Conservation (phyloP, 129 eudicot species). For the Chrysanthemum makinoi region DNA sequence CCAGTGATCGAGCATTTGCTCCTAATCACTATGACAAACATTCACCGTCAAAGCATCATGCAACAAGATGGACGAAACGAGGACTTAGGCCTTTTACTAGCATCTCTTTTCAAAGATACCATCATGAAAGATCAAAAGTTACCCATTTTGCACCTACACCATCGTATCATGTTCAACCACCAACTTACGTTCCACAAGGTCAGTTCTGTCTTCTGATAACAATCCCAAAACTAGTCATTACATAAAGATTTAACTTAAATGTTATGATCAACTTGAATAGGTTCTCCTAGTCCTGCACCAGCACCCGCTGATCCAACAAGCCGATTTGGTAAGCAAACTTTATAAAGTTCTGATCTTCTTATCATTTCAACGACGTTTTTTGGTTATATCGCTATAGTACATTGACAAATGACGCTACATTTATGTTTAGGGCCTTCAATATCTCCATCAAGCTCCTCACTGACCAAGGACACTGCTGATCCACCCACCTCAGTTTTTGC, state of each 20-base stretch:
- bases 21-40: constrained; percentile 23
- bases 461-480: constrained; percentile 28
- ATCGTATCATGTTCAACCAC: constrained; percentile 37
- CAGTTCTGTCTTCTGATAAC: constrained; percentile 22
- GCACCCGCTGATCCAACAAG: constrained; percentile 46
- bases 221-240: constrained; percentile 1
- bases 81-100: constrained; percentile 41
- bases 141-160: constrained; percentile 43
- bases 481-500: constrained; percentile 52
- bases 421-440: constrained; percentile 47
- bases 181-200: constrained; percentile 45
- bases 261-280: constrained; percentile 23
- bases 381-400: not conserved
- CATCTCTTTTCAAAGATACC: constrained; percentile 32
- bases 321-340: constrained; percentile 41
- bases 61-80: constrained; percentile 31
- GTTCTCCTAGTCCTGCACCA: constrained; percentile 46
- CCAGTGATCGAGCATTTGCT: constrained; percentile 34
- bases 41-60: constrained; percentile 31
- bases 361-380: too few relatives aligned
- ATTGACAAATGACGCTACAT: not conserved
- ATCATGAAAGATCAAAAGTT: constrained; percentile 38
- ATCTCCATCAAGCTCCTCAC: constrained; percentile 53
- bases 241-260: not conserved
- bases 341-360: too few relatives aligned